These are phyloP conservation scores for Metschnikowia henanensis DNA, from an alignment of 805 yeast genomes.

Conservation along the genomic window DNA sequence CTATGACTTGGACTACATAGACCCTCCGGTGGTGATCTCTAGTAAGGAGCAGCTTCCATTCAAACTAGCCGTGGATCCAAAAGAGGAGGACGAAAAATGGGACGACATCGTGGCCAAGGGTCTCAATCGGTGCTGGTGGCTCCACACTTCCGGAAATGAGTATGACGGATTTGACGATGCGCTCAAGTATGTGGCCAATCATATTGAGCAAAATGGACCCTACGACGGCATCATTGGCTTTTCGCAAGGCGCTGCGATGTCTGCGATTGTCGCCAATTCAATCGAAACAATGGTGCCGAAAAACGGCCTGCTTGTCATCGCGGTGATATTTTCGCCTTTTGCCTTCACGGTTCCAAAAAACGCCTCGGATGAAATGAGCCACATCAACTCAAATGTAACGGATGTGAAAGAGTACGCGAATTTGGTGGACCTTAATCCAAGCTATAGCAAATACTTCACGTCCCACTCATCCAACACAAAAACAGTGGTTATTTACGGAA, in stretches of 20 bases:
- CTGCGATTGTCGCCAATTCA: conserved; percentile 28
- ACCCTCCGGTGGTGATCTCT: conserved; percentile 30
- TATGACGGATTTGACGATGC: conserved; percentile 33
- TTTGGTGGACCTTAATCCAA: conserved; percentile 21
- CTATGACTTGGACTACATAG: conserved; percentile 32
- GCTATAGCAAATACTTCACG: conserved; percentile 21
- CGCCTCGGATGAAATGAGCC: conserved; percentile 16
- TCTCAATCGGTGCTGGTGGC: conserved; percentile 41
- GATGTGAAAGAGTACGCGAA: conserved; percentile 23
- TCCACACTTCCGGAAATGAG: conserved; percentile 16
- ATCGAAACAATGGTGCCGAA: conserved; percentile 23
- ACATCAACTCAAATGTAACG: conserved; percentile 21
- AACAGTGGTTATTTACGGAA: conserved; percentile 31
- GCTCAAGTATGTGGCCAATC: conserved; percentile 23
- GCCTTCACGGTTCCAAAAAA: conserved; percentile 30
- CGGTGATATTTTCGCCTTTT: conserved; percentile 36
- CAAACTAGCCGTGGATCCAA: conserved; percentile 24
- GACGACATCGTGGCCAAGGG: conserved; percentile 25
- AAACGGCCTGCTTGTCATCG: conserved; percentile 28
- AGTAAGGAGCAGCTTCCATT: conserved; percentile 31
- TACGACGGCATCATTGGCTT: conserved; percentile 44
- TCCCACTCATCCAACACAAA: conserved; percentile 23
- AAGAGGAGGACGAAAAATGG: conserved; percentile 34
- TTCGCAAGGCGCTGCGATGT: conserved; percentile 44
- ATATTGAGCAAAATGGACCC: conserved; percentile 39